Percentiles rank a stretch among this genome's conserved stretches.
These are phyloP conservation scores for Persicaria maculosa DNA, from an alignment of 148 eudicot genomes.

Conservation along the genomic window DNA sequence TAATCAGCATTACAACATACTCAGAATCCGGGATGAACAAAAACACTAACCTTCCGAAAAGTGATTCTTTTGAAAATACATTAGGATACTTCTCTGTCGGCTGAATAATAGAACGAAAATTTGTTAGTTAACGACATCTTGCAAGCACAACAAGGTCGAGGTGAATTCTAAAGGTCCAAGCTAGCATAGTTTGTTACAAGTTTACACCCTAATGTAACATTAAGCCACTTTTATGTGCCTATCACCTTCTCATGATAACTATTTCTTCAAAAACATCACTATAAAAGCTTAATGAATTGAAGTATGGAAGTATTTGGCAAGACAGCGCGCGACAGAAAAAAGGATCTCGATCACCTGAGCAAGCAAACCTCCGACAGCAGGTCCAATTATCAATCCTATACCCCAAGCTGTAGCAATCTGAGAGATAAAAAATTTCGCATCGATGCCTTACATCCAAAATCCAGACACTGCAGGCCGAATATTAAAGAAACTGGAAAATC, in stretches of 20 bases:
- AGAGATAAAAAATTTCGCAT: not conserved
- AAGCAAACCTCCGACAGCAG: slow-evolving; percentile 86
- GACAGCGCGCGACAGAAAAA: not conserved
- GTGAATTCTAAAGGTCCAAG: no score
- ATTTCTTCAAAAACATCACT: not conserved
- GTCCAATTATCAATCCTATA: slow-evolving; percentile 82
- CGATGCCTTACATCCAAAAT: not conserved
- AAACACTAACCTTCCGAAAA: slow-evolving; percentile 63
- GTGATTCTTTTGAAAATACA: slow-evolving; percentile 52
- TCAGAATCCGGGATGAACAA: slow-evolving; percentile 1
- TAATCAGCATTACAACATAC: not conserved
- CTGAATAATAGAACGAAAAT: slow-evolving; percentile 24
- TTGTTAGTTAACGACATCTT: not conserved
- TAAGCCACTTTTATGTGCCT: not conserved
- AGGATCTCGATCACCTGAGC: slow-evolving; percentile 67
- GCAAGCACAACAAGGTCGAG: no score
- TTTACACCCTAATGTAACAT: not conserved
- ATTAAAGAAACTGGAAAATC: not conserved
- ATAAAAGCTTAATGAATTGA: not conserved
- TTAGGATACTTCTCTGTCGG: slow-evolving; percentile 89
- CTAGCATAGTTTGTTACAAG: not conserved
- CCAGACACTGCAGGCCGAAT: not conserved
- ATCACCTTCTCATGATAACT: not conserved
- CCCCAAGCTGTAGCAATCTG: slow-evolving; percentile 87
- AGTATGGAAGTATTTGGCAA: no score